These are phyloP conservation scores for Tricholoma flavovirens DNA, from an alignment of 768 basidiomycete species.

Conservation along the genomic window DNA sequence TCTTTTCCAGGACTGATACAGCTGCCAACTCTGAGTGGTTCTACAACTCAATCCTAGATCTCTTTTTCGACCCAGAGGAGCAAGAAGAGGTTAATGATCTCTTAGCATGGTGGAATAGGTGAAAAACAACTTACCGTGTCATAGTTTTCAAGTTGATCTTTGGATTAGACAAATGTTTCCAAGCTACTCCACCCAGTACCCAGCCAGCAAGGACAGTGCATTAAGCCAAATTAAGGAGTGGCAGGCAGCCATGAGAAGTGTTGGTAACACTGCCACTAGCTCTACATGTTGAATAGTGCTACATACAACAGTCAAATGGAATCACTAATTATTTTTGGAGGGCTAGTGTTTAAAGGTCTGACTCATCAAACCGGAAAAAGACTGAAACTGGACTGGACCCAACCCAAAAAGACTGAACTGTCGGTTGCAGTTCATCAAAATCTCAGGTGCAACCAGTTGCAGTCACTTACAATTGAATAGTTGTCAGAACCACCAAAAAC, in stretches of 20 bases:
- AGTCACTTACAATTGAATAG: no score
- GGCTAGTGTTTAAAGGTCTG: no score
- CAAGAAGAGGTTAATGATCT: conserved; percentile 8
- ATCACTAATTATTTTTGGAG: no score
- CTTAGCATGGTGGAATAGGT: conserved; percentile 8
- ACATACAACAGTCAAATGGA: no score
- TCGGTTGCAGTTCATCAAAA: no score
- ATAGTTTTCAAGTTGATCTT: no score
- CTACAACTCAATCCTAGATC: conserved; percentile 13
- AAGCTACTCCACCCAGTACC: neutral
- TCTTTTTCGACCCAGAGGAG: conserved; percentile 17
- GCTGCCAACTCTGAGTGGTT: conserved; percentile 17
- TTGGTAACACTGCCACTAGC: neutral
- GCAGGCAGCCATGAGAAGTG: neutral
- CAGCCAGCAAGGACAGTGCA: neutral
- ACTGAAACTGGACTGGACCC: no score
- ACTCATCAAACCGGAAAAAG: no score
- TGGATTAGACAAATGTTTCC: neutral
- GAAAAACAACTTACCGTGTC: neutral
- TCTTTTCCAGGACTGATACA: conserved; percentile 18
- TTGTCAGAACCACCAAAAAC: no score
- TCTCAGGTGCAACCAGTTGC: no score
- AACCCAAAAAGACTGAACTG: no score
- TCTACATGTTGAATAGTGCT: no score
- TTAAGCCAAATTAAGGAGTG: neutral